phyloP scores from a whole-genome alignment of 306 rosid species.

The Hippophae tibetana region DNA sequence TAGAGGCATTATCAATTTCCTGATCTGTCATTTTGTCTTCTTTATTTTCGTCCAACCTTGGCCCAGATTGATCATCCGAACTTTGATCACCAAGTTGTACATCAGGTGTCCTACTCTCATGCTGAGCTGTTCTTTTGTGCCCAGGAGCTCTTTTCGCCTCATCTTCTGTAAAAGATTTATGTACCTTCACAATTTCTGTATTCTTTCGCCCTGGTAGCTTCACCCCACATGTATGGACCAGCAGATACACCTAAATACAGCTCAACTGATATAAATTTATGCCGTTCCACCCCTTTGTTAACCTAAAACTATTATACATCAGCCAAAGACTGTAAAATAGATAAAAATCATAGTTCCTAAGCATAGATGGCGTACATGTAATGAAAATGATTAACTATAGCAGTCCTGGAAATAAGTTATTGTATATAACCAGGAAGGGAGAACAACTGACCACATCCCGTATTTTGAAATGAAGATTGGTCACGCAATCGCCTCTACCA shows the following conservation, averaged over 20 bases:
- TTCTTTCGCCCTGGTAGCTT: slow-evolving; percentile 47
- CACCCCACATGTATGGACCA: slow-evolving; percentile 69
- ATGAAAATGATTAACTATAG: no score
- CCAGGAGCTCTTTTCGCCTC: slow-evolving; percentile 34
- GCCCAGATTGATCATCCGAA: slow-evolving; percentile 27
- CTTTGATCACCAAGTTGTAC: slow-evolving; percentile 26
- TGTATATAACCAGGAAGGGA: slow-evolving; percentile 8
- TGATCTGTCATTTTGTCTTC: slow-evolving; percentile 31
- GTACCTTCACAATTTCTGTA: slow-evolving; percentile 32
- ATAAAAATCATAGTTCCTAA: neutral
- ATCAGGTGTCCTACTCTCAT: slow-evolving; percentile 32
- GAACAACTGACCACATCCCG: slow-evolving; percentile 83
- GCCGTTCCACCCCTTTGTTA: slow-evolving; percentile 19
- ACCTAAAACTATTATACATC: neutral
- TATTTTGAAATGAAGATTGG: slow-evolving; percentile 86
- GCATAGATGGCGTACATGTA: no score
- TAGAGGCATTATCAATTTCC: slow-evolving; percentile 30
- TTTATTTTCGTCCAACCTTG: slow-evolving; percentile 35
- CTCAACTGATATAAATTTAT: slow-evolving; percentile 17
- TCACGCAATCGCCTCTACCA: slow-evolving; percentile 57
- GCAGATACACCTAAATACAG: slow-evolving; percentile 65
- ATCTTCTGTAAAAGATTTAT: slow-evolving; percentile 28
- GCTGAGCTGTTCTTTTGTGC: slow-evolving; percentile 34
- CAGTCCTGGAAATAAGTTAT: slow-evolving; percentile 1
- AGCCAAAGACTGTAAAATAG: neutral